Base-by-base conservation (phyloP, 1,139 yeast species). In the Nadsonia commutata region DNA sequence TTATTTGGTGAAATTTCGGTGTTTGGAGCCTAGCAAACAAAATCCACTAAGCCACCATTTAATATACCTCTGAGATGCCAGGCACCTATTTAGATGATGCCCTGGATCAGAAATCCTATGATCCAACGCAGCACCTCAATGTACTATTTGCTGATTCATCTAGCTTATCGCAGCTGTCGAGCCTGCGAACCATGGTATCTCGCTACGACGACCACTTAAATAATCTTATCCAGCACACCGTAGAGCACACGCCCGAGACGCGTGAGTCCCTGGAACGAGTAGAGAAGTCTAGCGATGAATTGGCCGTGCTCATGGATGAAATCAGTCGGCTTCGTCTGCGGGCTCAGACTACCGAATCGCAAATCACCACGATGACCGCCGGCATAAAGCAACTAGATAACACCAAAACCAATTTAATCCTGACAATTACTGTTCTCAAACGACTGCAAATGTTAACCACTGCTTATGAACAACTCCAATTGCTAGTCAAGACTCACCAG, bases 391-490 rank as follows among this genome's bases (percentile, higher is more conserved):
- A 71, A 33, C 67, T 90, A 47, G 98, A 90, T 59, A 74, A 73
- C 43, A 78, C 86, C 39, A 93, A 90, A 64, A 76, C 75, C 57
- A 90, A 90, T 57, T 65, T 90, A 43, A 88, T 85, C 2, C 68
- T 76, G 31, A 76, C 93, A 13, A 83, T 90, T 82, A 85, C 94
- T 1, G 76, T 88, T 31, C 69, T 90, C 49, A 83, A 90, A 55
- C 71, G 95, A 48, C 68, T 93, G 33, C 95, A 86, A 56, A 88
- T 88, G 82, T 68, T 90, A 44, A 71, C 84, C 2, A 78, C 78
- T 31, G 93, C 95, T 13, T 81, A 80, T 57, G 77, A 77, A 41
- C 77, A 76, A 46, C 69, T 90, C 43, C 71, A 71, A 21, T 57
- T 62, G 4, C 65, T 74, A 42, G 65, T 78, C 1, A 57, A 61